Evolutionary conservation across 2,329 filamentous ascomycete genomes (phyloP), one percentile per base, ranked within the genome.

Genomic region (Cladosporium sp.): DNA sequence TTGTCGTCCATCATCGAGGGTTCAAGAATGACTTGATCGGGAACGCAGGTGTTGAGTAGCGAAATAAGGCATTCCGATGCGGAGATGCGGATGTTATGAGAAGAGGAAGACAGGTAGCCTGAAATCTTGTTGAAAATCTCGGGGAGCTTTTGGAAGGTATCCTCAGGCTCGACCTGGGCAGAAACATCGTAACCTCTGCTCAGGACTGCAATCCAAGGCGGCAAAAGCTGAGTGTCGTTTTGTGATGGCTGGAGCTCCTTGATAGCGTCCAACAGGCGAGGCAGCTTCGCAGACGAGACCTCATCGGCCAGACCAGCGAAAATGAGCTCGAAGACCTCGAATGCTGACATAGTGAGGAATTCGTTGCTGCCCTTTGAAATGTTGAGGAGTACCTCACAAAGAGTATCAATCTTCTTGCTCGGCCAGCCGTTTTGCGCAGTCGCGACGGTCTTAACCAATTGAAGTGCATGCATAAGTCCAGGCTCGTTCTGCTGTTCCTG

Each of bases 311-410:
- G 91, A 7, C 90, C 87, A 61, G 87, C 86, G 58, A 99, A 97
- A 39, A 97, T 95, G 68, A 95, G 86, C 68, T 99, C 93, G 62
- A 99, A 99, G 3, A 97, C 92, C 58, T 96, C 92, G 61, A 99
- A 96, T 0, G 91, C 88, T 9, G 89, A 86, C 85, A 97, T 95
- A 27, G 91, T 95, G 76, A 99, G 85, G 68, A 92, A 95, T 67
- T 97, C 91, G 67, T 95, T 96, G 68, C 84, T 93, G 7, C 88
- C 91, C 64, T 85, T 85, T 24, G 92, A 92, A 55, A 97, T 95
- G 58, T 84, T 84, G 59, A 99, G 81, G 52, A 99, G 74, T 48
- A 96, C 74, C 69, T 97, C 91, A 68, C 91, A 96, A 29, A 99
- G 75, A 2, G 86, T 78, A 71, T 99, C 93, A 49, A 96, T 95